Percentiles rank a stretch among this genome's conserved stretches.
These are phyloP conservation scores for Leccinum uliginosum DNA, from an alignment of 768 basidiomycete species.

Conservation along the genomic window DNA sequence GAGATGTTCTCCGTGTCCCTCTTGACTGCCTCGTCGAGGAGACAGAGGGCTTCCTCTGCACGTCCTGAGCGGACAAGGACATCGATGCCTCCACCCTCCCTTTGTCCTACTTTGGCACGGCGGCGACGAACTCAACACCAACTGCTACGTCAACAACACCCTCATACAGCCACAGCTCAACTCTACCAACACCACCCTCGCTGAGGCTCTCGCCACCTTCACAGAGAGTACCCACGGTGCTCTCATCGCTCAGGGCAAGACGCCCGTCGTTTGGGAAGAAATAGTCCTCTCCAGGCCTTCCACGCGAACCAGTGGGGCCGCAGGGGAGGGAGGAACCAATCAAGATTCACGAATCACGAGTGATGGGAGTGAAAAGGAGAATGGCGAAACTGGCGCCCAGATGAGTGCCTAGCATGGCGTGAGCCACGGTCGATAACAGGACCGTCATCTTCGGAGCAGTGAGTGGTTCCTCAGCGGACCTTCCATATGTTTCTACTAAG, in stretches of 20 bases:
- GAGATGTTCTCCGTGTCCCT: constrained; percentile 12
- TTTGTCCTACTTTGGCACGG: constrained; percentile 73
- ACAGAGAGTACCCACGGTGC: constrained; percentile 55
- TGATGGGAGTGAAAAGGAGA: too few relatives aligned
- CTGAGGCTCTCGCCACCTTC: constrained; percentile 62
- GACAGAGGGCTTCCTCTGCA: constrained; percentile 44
- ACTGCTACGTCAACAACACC: constrained; percentile 61
- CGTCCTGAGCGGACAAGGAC: constrained; percentile 41
- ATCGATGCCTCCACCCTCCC: constrained; percentile 51
- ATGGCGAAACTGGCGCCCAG: too few relatives aligned
- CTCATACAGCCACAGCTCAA: constrained; percentile 53
- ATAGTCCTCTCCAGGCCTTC: constrained; percentile 32
- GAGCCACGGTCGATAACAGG: too few relatives aligned
- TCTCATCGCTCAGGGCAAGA: constrained; percentile 56
- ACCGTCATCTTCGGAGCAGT: too few relatives aligned
- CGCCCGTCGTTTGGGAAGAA: constrained; percentile 80
- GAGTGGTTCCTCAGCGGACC: too few relatives aligned
- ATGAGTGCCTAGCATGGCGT: too few relatives aligned
- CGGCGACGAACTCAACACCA: constrained; percentile 73
- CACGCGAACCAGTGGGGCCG: too few relatives aligned
- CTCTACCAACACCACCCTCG: constrained; percentile 48
- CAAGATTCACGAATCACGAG: too few relatives aligned
- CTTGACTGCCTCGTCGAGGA: constrained; percentile 42
- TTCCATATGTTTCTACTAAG: too few relatives aligned
- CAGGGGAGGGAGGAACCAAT: too few relatives aligned